Evolutionary conservation across 1,139 yeast species (phyloP), one percentile per base, ranked within the genome.

Genomic region (Arxiozyma bovina): DNA sequence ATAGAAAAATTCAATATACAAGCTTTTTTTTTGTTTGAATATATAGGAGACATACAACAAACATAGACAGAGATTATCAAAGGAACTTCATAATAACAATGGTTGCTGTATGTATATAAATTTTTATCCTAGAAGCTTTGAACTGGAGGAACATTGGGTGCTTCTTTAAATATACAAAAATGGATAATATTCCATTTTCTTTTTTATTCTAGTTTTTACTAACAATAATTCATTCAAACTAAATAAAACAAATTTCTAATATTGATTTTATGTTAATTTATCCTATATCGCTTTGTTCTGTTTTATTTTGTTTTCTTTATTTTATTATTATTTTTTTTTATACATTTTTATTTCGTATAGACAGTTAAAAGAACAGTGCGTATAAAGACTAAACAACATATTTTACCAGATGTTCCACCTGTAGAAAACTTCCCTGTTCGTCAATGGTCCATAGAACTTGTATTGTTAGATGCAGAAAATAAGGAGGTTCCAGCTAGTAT

Each of bases 391-490:
- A 83, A 82, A 62, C 97, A 91, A 73, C 86, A 85, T 66, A 79
- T 93, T 61, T 75, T 89, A 61, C 83, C 85, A 60, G 96, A 87
- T 67, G 85, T 84, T 43, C 91, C 96, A 27, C 90, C 96, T 30
- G 91, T 87, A 64, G 95, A 88, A 70, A 85, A 86, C 17, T 91
- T 86, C 68, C 99, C 99, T n/a, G 86, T 93, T 83, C 85, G 98
- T 68, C 82, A 83, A 72, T 93, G 99, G 99, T 78, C 87, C 48
- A 83, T 93, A 60, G 82, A 84, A 66, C 80, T 93, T 51, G 73
- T 82, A 48, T 72, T 91, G 70, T 77, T 93, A 59, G 93, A 90
- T 64, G 84, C 83, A 57, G 79, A 82, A 56, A 97, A 96, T 41
- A 80, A 84, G 56, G 95, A 87, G 64, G 75, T 87, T 52, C 91